Evolutionary conservation across 345 rosid species (phyloP).

Genomic region (Fremontodendron californicum): DNA sequence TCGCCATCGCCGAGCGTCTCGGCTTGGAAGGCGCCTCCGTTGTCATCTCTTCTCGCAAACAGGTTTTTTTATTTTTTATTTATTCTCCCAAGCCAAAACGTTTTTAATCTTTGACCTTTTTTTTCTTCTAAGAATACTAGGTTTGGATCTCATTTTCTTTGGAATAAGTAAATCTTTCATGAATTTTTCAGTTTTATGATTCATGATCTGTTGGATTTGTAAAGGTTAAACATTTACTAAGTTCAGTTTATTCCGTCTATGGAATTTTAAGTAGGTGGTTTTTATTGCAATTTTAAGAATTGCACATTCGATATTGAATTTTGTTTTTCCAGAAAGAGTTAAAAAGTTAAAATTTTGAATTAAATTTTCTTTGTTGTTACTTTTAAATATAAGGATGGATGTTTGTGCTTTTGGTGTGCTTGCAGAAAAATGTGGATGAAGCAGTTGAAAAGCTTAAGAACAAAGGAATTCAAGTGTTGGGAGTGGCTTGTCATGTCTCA

Average conservation of each 20-base stretch:
- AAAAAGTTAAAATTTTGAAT: neutral
- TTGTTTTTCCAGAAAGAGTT: neutral
- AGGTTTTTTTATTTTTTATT: conserved; percentile 29
- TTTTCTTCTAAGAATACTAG: neutral
- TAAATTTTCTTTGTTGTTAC: neutral
- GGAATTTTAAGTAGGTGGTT: neutral
- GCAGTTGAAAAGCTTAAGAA: conserved; percentile 67
- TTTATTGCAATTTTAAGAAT: neutral
- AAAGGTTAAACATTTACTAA: neutral
- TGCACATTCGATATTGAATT: neutral
- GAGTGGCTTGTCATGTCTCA: conserved; percentile 87
- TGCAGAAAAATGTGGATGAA: conserved; percentile 76
- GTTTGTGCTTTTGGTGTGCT: conserved; percentile 1
- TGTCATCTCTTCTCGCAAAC: conserved; percentile 67
- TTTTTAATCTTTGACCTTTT: neutral
- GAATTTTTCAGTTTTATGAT: neutral
- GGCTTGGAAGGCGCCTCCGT: conserved; percentile 77
- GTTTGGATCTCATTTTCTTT: neutral
- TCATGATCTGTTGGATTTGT: neutral
- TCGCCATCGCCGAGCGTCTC: conserved; percentile 67
- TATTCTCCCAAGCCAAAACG: neutral
- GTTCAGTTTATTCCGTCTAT: neutral
- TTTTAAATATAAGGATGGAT: neutral
- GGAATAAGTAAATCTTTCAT: neutral
- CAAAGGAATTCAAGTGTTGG: conserved; percentile 62